Percentiles rank a stretch among this genome's conserved stretches.
phyloP scores from a whole-genome alignment of 352 stramenopile species.

The Globisporangium parvum region DNA sequence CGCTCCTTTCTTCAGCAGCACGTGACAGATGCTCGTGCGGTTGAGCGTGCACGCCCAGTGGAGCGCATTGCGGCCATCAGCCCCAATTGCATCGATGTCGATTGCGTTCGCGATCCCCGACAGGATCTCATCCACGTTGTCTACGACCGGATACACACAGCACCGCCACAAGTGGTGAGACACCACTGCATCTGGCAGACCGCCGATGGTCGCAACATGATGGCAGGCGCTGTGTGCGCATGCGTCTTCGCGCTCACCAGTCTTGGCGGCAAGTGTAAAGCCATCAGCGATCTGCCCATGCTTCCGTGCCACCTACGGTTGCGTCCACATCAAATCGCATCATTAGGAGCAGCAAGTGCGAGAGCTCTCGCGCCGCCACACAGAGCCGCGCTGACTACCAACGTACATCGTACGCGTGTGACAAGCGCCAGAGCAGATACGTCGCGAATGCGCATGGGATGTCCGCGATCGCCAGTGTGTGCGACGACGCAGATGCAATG shows the following conservation, averaged over 20 bases:
- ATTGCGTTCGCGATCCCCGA: constrained; percentile 61
- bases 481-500: constrained; percentile 32
- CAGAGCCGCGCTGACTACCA: neutral
- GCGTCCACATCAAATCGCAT: too few relatives aligned
- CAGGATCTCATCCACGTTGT: constrained; percentile 74
- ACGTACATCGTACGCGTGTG: constrained; percentile 56
- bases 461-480: constrained; percentile 33
- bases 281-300: constrained; percentile 41
- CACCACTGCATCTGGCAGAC: neutral
- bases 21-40: constrained; percentile 67
- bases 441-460: constrained; percentile 35
- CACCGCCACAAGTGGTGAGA: neutral
- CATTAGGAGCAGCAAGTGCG: neutral
- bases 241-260: constrained; percentile 14
- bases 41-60: constrained; percentile 79
- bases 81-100: constrained; percentile 68
- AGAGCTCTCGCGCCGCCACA: neutral
- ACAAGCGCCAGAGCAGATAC: constrained; percentile 54
- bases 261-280: constrained; percentile 76
- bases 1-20: constrained; percentile 79
- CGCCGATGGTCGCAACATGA: neutral
- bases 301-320: constrained; percentile 30
- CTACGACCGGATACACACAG: constrained; percentile 10
- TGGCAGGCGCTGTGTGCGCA: neutral
- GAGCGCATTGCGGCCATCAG: constrained; percentile 69